These are phyloP conservation scores for Malassezia furfur DNA, from an alignment of 1,284 basidiomycete genomes.

Conservation along the genomic window DNA sequence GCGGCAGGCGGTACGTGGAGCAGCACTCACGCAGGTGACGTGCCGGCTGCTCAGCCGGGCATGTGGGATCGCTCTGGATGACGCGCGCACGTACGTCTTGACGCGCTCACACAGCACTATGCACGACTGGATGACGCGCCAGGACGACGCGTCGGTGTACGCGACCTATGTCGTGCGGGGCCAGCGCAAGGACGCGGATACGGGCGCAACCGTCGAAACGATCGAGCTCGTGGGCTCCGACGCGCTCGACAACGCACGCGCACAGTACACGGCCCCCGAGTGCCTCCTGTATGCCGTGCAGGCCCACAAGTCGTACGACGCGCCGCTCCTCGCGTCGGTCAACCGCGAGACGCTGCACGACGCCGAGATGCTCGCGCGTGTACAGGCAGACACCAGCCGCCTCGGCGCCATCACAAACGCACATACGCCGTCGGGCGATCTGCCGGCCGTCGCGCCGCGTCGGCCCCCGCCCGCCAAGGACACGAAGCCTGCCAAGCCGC, in stretches of 20 bases:
- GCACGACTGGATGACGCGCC: constrained; percentile 18
- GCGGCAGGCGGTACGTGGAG: constrained; percentile 20
- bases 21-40: constrained; percentile 19
- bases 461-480: neutral
- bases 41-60: constrained; percentile 33
- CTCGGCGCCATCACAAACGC: neutral
- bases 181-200: constrained; percentile 6
- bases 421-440: neutral
- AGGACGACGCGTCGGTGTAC: neutral
- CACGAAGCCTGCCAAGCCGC: neutral
- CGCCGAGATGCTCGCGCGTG: constrained; percentile 24
- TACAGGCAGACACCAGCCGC: constrained; percentile 13
- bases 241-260: constrained; percentile 2
- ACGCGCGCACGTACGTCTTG: constrained; percentile 20
- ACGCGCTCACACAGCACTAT: constrained; percentile 13
- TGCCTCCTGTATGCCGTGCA: constrained; percentile 33
- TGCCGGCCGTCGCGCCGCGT: neutral
- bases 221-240: constrained; percentile 11
- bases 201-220: neutral
- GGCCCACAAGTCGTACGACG: constrained; percentile 21
- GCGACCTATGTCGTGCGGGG: neutral
- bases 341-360: constrained; percentile 28
- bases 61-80: constrained; percentile 27
- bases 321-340: constrained; percentile 24
- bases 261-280: constrained; percentile 12